phyloP scores from a whole-genome alignment of 2,329 filamentous ascomycete species.

The Lachnellula cervina region DNA sequence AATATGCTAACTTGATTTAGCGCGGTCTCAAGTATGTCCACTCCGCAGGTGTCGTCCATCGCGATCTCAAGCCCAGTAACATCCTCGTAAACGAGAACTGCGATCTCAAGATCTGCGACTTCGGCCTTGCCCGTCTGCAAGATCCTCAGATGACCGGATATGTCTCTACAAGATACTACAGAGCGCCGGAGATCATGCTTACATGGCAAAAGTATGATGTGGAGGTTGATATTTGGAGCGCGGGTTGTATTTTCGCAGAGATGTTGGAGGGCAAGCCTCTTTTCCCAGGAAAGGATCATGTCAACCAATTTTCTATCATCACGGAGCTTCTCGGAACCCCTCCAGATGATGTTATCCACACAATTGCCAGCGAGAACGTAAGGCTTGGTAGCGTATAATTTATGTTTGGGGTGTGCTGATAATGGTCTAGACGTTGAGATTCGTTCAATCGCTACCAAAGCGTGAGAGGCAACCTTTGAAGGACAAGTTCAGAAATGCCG shows the following conservation, averaged over 20 bases:
- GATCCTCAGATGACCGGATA: slow-evolving; percentile 99
- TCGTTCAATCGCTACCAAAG: slow-evolving; percentile 95
- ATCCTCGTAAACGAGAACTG: slow-evolving; percentile 99
- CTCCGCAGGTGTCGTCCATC: slow-evolving; percentile 94
- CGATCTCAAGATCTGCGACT: slow-evolving; percentile 99
- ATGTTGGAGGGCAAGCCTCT: slow-evolving; percentile 98
- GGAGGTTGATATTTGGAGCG: slow-evolving; percentile 99
- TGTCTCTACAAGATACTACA: slow-evolving; percentile 97
- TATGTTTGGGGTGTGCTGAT: slow-evolving; percentile 24
- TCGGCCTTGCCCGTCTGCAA: slow-evolving; percentile 93
- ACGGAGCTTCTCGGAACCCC: slow-evolving; percentile 94
- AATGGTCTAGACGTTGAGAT: slow-evolving; percentile 71
- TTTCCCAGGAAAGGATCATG: slow-evolving; percentile 98
- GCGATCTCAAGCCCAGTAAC: slow-evolving; percentile 97
- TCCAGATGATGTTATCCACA: slow-evolving; percentile 97
- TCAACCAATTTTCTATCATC: slow-evolving; percentile 99
- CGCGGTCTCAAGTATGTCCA: slow-evolving; percentile 98
- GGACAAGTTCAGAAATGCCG: slow-evolving; percentile 93
- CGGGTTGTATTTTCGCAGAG: slow-evolving; percentile 97
- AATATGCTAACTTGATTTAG: slow-evolving; percentile 42
- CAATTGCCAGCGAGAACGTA: slow-evolving; percentile 96
- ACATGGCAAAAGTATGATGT: slow-evolving; percentile 99
- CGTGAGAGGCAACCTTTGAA: slow-evolving; percentile 81
- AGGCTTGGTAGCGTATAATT: slow-evolving; percentile 32
- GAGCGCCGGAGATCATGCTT: slow-evolving; percentile 98